Evolutionary conservation across 1,284 basidiomycete genomes (phyloP), one percentile per base, ranked within the genome.

Genomic region (Sporisorium iseilematis-ciliati): DNA sequence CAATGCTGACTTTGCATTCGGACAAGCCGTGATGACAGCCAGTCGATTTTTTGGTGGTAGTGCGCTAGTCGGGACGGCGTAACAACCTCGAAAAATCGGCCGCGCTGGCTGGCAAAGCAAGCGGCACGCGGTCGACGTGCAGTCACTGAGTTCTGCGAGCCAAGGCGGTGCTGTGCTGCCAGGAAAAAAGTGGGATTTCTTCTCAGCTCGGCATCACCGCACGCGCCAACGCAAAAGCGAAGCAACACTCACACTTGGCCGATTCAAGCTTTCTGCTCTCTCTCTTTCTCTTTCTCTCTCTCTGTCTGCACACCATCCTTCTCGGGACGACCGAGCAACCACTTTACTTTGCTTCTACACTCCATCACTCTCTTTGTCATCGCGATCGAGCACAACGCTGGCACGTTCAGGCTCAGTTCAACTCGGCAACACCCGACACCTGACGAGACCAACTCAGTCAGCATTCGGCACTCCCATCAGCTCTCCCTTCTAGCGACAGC

Each of bases 191-290:
- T 18, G 11, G 16, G 40, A 35, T 31, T 31, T 40, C 29, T 57
- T 56, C 53, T 59, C 52, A 59, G 55, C 56, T 65, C 55, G 18
- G 50, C 18, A 4, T 35, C 38, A 45, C 56, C 64, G 64, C 64
- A 65, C 64, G 64, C 64, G 53, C 64, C 64, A 65, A 60, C 57
- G 4, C 45, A 7, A 31, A 53, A 12, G 25, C 45, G 14, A 35
- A 57, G 7, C 45, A 6, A 41, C n/a, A 58, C 35, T 40, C 46
- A 50, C 20, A 35, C 49, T 20, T 35, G 12, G 12, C 35, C 10
- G 12, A 38, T n/a, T n/a, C n/a, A 10, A 38, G 10, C 31, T 2
- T 12, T 38, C 12, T 38, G 35, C 7, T 7, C 38, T n/a, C n/a
- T 20, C 49, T 48, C 12, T 12, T 35, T 20, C 33, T 41, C 18